Percentiles rank a stretch among this genome's conserved stretches.
These are phyloP conservation scores for Rhynchospora breviuscula DNA, from an alignment of 176 grass and related monocot genomes.

Conservation along the genomic window DNA sequence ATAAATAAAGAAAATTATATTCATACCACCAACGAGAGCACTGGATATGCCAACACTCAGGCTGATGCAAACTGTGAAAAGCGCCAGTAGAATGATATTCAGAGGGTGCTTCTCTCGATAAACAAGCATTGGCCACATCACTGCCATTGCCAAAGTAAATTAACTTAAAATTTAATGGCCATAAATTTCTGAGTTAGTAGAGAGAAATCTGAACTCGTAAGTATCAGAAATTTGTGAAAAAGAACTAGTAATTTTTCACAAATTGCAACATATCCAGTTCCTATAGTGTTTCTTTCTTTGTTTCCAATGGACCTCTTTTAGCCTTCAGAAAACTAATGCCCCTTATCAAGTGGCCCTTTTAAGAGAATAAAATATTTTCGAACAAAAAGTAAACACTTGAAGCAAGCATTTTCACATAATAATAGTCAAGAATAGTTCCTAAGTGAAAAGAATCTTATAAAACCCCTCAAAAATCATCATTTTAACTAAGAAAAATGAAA, in stretches of 20 bases:
- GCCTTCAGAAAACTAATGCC: too few relatives aligned
- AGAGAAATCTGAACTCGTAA: neutral
- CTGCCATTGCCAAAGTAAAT: conserved; percentile 21
- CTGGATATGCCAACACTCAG: conserved; percentile 31
- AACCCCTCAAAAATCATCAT: too few relatives aligned
- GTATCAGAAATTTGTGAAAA: neutral
- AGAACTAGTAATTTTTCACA: neutral
- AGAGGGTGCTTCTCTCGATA: conserved; percentile 43
- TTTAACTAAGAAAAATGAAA: too few relatives aligned
- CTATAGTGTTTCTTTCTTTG: neutral
- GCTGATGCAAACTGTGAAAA: conserved; percentile 63
- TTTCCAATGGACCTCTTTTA: neutral
- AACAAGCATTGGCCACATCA: conserved; percentile 44
- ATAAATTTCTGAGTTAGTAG: neutral
- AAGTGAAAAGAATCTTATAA: too few relatives aligned
- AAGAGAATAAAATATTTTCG: too few relatives aligned
- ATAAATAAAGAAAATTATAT: neutral
- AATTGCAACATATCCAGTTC: neutral
- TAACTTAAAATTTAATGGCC: neutral
- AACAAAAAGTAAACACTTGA: too few relatives aligned
- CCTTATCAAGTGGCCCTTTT: too few relatives aligned
- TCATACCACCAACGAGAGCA: conserved; percentile 35
- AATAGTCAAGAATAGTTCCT: too few relatives aligned
- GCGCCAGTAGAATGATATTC: conserved; percentile 39
- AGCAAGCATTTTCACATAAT: too few relatives aligned